Conservation (phyloP, 768 basidiomycete species). For the Boletus sensibilis region DNA sequence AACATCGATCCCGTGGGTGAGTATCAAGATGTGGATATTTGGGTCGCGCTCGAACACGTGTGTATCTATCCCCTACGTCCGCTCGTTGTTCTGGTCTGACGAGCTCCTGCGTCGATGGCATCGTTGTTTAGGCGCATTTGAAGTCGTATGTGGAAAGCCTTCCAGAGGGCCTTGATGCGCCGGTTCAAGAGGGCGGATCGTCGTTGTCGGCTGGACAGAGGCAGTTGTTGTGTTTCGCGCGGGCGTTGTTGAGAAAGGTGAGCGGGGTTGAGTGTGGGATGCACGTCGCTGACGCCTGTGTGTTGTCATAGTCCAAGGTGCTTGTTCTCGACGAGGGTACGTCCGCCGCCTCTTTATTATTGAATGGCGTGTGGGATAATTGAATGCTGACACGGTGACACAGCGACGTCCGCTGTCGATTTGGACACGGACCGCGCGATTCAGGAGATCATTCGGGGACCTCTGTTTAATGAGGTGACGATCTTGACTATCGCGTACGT, state of each 20-base stretch:
- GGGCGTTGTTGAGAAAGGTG: constrained; percentile 78
- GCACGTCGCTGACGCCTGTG: not conserved
- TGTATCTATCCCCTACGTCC: not conserved
- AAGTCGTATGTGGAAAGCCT: constrained; percentile 67
- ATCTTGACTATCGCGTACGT: constrained; percentile 85
- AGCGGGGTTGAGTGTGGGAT: not conserved
- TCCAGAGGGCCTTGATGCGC: constrained; percentile 67
- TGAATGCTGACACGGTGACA: not conserved
- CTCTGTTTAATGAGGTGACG: constrained; percentile 73
- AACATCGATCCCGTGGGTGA: constrained; percentile 87
- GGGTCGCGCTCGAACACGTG: constrained; percentile 78
- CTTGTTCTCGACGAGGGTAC: constrained; percentile 91
- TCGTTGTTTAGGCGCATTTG: constrained; percentile 51
- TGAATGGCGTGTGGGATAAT: not conserved
- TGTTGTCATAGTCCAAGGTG: constrained; percentile 61
- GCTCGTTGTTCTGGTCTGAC: not conserved
- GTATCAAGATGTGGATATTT: constrained; percentile 78
- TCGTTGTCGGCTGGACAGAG: constrained; percentile 84
- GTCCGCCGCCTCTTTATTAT: not conserved
- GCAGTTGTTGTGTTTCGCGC: constrained; percentile 86
- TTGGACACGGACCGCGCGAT: constrained; percentile 87
- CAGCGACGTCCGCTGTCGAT: constrained; percentile 88
- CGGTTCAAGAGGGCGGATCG: constrained; percentile 73
- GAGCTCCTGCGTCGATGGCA: not conserved
- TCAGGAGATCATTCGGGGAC: constrained; percentile 82